Evolutionary conservation across 306 rosid genomes (phyloP).

Genomic region (Quercus robur): DNA sequence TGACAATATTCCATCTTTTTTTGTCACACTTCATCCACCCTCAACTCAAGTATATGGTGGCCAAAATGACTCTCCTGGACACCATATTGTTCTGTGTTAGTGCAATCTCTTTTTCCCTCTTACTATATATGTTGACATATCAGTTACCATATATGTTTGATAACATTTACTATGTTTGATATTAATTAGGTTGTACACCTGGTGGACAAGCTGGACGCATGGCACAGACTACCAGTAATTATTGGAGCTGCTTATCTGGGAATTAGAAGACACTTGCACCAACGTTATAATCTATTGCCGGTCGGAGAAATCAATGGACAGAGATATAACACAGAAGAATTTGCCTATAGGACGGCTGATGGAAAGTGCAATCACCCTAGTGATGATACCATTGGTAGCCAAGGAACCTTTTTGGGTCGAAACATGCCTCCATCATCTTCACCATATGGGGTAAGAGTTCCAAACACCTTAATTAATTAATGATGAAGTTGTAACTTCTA

Average conservation of each 20-base stretch:
- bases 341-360: conserved; percentile 50
- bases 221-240: conserved; percentile 72
- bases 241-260: conserved; percentile 61
- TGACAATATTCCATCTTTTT: conserved; percentile 20
- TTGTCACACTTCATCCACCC: conserved; percentile 49
- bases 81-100: conserved; percentile 51
- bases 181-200: conserved; percentile 45
- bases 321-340: conserved; percentile 33
- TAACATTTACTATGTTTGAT: neutral
- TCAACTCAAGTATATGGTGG: conserved; percentile 42
- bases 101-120: neutral
- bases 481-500: too few species aligned
- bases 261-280: conserved; percentile 66
- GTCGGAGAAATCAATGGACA: conserved; percentile 42
- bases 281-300: conserved; percentile 57
- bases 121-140: neutral
- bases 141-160: too few species aligned
- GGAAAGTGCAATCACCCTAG: conserved; percentile 61
- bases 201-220: conserved; percentile 58
- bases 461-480: too few species aligned
- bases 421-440: conserved; percentile 65
- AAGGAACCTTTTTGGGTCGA: conserved; percentile 61
- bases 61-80: conserved; percentile 57
- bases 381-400: conserved; percentile 57
- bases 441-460: conserved; percentile 41